Percentiles rank a stretch among this genome's conserved stretches.
Conservation (phyloP, 441 rosid species). For the Erodium trifolium region DNA sequence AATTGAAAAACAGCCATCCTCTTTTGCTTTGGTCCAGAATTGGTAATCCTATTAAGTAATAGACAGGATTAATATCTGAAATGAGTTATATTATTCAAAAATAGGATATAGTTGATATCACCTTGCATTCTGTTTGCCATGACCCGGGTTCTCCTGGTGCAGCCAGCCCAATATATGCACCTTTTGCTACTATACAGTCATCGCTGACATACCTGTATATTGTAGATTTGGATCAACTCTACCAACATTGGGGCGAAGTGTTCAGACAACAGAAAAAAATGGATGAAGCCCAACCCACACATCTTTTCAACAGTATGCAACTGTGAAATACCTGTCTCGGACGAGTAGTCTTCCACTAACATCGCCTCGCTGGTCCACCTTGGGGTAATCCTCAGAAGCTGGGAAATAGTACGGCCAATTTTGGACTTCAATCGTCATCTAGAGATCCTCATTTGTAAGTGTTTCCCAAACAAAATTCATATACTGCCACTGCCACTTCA, state of each 20-base stretch:
- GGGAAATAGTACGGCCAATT: constrained; percentile 81
- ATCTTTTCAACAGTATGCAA: not conserved
- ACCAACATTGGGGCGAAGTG: not conserved
- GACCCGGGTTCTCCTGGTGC: constrained; percentile 66
- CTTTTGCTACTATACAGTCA: constrained; percentile 36
- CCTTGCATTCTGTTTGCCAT: constrained; percentile 81
- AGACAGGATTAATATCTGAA: not conserved
- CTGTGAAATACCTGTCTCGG: constrained; percentile 40
- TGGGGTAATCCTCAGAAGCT: constrained; percentile 53
- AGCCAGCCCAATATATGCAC: constrained; percentile 62
- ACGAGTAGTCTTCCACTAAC: constrained; percentile 56
- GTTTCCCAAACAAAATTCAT: not conserved
- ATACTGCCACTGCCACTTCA: not conserved
- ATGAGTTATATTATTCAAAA: too few species aligned
- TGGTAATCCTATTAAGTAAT: constrained; percentile 34
- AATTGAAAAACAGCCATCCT: constrained; percentile 41
- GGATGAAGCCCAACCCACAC: not conserved
- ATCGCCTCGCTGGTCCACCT: constrained; percentile 46
- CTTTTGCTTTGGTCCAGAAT: constrained; percentile 52
- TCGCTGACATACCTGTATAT: constrained; percentile 34
- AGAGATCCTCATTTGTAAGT: constrained; percentile 14
- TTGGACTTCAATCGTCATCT: constrained; percentile 54
- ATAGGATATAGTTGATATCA: constrained; percentile 9
- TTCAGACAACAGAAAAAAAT: not conserved
- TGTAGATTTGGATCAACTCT: constrained; percentile 4